These are phyloP conservation scores for Lachnellula hyalina DNA, from an alignment of 2,329 filamentous ascomycete genomes.

Conservation along the genomic window DNA sequence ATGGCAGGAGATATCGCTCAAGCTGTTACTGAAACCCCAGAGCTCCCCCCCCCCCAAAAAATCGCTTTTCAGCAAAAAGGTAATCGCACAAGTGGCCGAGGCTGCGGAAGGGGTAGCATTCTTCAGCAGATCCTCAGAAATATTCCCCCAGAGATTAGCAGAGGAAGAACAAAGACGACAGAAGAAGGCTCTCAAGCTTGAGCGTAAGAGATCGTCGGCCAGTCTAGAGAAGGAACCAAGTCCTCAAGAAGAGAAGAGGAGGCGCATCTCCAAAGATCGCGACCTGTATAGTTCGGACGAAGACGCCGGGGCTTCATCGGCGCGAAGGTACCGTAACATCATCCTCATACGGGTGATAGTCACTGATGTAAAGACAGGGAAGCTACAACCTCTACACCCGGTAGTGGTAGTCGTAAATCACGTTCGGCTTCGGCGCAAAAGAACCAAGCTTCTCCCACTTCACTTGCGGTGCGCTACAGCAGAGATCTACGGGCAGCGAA, in stretches of 20 bases:
- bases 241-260: slow-evolving; percentile 23
- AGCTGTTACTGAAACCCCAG: background rate
- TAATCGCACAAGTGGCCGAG: slow-evolving; percentile 38
- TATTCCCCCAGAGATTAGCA: slow-evolving; percentile 41
- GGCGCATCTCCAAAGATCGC: slow-evolving; percentile 15
- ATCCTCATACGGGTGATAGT: background rate
- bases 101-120: slow-evolving; percentile 36
- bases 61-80: slow-evolving; percentile 51
- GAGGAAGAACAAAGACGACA: slow-evolving; percentile 34
- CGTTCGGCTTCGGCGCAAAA: slow-evolving; percentile 4
- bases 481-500: slow-evolving; percentile 13
- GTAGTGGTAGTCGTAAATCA: slow-evolving; percentile 16
- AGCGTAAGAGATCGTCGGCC: slow-evolving; percentile 25
- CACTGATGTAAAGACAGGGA: slow-evolving; percentile 10
- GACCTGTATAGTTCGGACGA: slow-evolving; percentile 7
- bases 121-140: slow-evolving; percentile 43
- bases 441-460: slow-evolving; percentile 9
- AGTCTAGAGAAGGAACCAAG: slow-evolving; percentile 22
- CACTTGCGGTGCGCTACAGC: slow-evolving; percentile 16
- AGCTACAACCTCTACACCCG: slow-evolving; percentile 18
- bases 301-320: background rate
- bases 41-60: slow-evolving; percentile 23
- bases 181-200: slow-evolving; percentile 23
- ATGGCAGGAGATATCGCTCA: slow-evolving; percentile 17
- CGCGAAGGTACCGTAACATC: slow-evolving; percentile 5